These are phyloP conservation scores for Talaromyces liani DNA, from an alignment of 495 filamentous ascomycete genomes.

Conservation along the genomic window DNA sequence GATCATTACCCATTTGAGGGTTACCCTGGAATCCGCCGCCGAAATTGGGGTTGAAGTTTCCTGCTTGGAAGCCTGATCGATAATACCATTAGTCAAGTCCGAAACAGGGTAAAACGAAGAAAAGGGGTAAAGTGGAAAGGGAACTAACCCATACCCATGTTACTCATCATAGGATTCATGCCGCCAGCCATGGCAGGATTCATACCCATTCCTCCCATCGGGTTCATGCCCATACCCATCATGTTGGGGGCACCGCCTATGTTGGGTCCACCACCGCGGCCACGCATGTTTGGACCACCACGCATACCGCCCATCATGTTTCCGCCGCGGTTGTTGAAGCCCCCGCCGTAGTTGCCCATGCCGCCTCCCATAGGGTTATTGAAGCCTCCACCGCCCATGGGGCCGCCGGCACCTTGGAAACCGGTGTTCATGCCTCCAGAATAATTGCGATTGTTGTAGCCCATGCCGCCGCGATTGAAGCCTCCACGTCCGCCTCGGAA, in stretches of 20 bases:
- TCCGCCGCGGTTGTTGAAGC: conserved; percentile 56
- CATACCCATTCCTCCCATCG: conserved; percentile 62
- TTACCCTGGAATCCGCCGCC: conserved; percentile 73
- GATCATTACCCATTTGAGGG: conserved; percentile 46
- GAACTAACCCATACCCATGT: conserved; percentile 54
- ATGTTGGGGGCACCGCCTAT: conserved; percentile 43
- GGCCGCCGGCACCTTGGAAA: conserved; percentile 29
- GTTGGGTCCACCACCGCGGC: conserved; percentile 54
- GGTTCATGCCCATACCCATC: conserved; percentile 48
- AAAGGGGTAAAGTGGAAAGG: conserved; percentile 20
- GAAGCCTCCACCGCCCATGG: conserved; percentile 58
- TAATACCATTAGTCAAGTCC: not conserved
- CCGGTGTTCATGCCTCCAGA: conserved; percentile 31
- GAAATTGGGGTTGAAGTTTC: conserved; percentile 68
- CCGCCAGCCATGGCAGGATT: conserved; percentile 43
- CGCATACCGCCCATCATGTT: conserved; percentile 64
- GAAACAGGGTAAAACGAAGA: conserved; percentile 11
- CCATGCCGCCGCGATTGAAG: conserved; percentile 40
- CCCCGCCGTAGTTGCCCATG: conserved; percentile 46
- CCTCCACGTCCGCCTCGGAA: conserved; percentile 45
- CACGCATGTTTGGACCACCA: conserved; percentile 63
- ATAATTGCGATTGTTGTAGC: conserved; percentile 44
- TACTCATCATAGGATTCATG: conserved; percentile 50
- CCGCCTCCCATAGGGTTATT: conserved; percentile 40
- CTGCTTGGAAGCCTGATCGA: conserved; percentile 25